Base-by-base conservation (phyloP, 257 asterid species). In the Ligustrum vulgare region DNA sequence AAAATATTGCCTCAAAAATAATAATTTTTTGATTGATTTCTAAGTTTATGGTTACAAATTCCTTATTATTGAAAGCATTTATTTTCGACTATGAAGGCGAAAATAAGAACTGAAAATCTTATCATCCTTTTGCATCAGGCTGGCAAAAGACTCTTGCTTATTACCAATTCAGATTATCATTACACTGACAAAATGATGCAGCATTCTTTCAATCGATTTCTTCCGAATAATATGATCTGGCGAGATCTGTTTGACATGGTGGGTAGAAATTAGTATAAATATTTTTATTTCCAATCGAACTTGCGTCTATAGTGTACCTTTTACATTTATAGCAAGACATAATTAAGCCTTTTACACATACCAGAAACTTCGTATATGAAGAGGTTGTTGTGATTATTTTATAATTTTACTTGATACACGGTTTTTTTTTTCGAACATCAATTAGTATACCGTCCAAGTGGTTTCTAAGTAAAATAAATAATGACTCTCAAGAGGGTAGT, bases 151-250 rank as follows among this genome's bases (percentile, higher is more conserved):
- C 97, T 92, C 70, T 77, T 92, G 88, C 98, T 92, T 72, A 92
- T 92, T 75, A 92, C 98, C 80, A 92, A 92, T 82, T 92, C 98
- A 45, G 98, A 92, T 76, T 89, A 89, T 88, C 97, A 89, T 80
- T 92, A 92, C 85, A 90, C 98, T 4, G 91, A 92, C 85, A 92
- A 89, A 80, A 92, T 92, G 98, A 92, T 92, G 98, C 92, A 86
- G 75, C 96, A 92, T 82, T 92, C 98, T 33, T 92, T 92, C 86
- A 91, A 92, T 81, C 89, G 90, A 73, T 92, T 87, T 79, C 98
- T 92, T 79, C 98, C 98, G n/a, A 92, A 92, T 83, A 92, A 87
- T 80, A 90, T 90, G 96, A 86, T 76, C 84, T 90, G 98, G 98
- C 83, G 92, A 72, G 97, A 90, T 80, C 89, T 92, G 47, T 92